phyloP scores from a whole-genome alignment of 2,329 filamentous ascomycete species.

The Fusarium goolgardi region DNA sequence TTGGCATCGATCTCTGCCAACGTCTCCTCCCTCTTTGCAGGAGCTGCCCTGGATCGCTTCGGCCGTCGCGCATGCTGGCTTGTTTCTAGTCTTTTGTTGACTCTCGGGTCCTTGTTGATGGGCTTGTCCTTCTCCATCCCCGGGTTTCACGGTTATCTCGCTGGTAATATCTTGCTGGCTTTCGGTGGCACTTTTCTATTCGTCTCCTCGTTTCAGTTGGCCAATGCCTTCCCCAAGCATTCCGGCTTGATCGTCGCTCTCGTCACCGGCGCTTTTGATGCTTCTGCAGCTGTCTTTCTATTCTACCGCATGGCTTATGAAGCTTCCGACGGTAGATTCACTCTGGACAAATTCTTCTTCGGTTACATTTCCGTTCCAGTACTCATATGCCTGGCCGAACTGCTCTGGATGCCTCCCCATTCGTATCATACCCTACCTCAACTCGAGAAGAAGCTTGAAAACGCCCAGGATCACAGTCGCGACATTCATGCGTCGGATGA shows the following conservation, averaged over 20 bases:
- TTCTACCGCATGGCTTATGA: slow-evolving; percentile 78
- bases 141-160: slow-evolving; percentile 76
- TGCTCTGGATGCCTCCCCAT: slow-evolving; percentile 54
- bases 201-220: slow-evolving; percentile 83
- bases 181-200: slow-evolving; percentile 84
- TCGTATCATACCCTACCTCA: slow-evolving; percentile 56
- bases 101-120: slow-evolving; percentile 76
- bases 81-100: slow-evolving; percentile 75
- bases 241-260: slow-evolving; percentile 81
- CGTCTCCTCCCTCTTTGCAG: slow-evolving; percentile 83
- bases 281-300: slow-evolving; percentile 80
- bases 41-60: slow-evolving; percentile 82
- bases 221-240: slow-evolving; percentile 80
- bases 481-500: slow-evolving; percentile 67
- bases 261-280: slow-evolving; percentile 83
- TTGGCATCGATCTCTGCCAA: slow-evolving; percentile 88
- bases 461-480: slow-evolving; percentile 51
- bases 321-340: slow-evolving; percentile 56
- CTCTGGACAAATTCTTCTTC: slow-evolving; percentile 56
- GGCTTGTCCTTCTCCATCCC: slow-evolving; percentile 72
- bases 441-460: slow-evolving; percentile 55
- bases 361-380: slow-evolving; percentile 53
- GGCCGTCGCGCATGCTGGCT: slow-evolving; percentile 82
- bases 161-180: slow-evolving; percentile 79
- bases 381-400: slow-evolving; percentile 53